Evolutionary conservation across 176 grass and related monocot species (phyloP).

Genomic region (Avena atlantica): DNA sequence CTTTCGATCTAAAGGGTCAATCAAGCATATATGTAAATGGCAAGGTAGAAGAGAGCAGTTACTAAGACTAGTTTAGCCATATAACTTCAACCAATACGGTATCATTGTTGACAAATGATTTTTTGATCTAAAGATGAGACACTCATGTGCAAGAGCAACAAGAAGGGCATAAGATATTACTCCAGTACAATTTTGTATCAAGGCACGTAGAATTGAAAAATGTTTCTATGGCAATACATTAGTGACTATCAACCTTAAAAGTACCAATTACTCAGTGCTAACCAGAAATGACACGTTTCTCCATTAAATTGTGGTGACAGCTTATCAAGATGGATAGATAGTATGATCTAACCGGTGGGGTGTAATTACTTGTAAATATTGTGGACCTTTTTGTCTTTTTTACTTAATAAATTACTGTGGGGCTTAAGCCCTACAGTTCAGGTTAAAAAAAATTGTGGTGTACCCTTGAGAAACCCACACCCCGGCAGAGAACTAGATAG

Average conservation of each 20-base stretch:
- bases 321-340: too few relatives aligned
- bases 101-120: neutral
- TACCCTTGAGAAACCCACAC: slow-evolving; percentile 5
- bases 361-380: too few relatives aligned
- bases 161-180: neutral
- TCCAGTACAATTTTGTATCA: neutral
- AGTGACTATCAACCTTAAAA: neutral
- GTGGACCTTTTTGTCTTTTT: too few relatives aligned
- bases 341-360: too few relatives aligned
- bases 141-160: neutral
- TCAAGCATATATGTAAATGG: slow-evolving; percentile 38
- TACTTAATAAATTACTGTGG: too few relatives aligned
- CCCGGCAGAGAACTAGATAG: neutral
- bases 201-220: neutral
- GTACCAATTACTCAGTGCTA: neutral
- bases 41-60: neutral
- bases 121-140: neutral
- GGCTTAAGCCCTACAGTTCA: too few relatives aligned
- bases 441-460: neutral
- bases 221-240: slow-evolving; percentile 22
- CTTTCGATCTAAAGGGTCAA: slow-evolving; percentile 70
- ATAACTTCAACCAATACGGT: neutral
- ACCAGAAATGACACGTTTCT: neutral
- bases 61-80: neutral
- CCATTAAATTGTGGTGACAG: neutral